These are phyloP conservation scores for Staphylotrichum tortipilum DNA, from an alignment of 495 filamentous ascomycete species.

Conservation along the genomic window DNA sequence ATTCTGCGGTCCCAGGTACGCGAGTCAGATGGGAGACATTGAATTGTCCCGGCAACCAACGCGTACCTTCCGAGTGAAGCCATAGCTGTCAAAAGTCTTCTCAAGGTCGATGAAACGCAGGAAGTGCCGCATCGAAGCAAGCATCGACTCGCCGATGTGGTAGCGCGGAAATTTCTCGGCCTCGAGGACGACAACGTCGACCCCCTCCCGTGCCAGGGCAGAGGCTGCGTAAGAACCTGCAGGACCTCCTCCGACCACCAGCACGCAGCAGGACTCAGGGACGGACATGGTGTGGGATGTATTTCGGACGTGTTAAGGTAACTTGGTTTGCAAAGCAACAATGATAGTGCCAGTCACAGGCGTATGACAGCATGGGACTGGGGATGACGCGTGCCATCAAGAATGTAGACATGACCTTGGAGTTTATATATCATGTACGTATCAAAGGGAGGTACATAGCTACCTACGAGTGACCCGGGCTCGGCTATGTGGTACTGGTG, in stretches of 20 bases:
- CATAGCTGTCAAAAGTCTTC: slow-evolving; percentile 33
- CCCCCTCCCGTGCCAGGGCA: slow-evolving; percentile 36
- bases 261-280: slow-evolving; percentile 30
- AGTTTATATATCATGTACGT: too few relatives aligned
- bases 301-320: too few relatives aligned
- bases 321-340: too few relatives aligned
- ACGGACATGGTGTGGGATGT: slow-evolving; percentile 7
- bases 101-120: slow-evolving; percentile 43
- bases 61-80: slow-evolving; percentile 34
- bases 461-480: too few relatives aligned
- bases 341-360: too few relatives aligned
- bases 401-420: too few relatives aligned
- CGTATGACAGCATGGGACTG: too few relatives aligned
- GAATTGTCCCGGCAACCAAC: too few relatives aligned
- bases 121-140: slow-evolving; percentile 41
- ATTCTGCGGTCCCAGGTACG: slow-evolving; percentile 13
- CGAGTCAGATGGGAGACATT: neutral
- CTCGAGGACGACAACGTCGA: slow-evolving; percentile 37
- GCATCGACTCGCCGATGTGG: slow-evolving; percentile 43
- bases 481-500: too few relatives aligned
- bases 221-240: slow-evolving; percentile 39
- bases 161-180: slow-evolving; percentile 42
- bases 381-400: too few relatives aligned
- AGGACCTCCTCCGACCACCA: slow-evolving; percentile 42
- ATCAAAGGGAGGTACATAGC: too few relatives aligned